Evolutionary conservation across 306 rosid species (phyloP).

Genomic region (Quillaja saponaria): DNA sequence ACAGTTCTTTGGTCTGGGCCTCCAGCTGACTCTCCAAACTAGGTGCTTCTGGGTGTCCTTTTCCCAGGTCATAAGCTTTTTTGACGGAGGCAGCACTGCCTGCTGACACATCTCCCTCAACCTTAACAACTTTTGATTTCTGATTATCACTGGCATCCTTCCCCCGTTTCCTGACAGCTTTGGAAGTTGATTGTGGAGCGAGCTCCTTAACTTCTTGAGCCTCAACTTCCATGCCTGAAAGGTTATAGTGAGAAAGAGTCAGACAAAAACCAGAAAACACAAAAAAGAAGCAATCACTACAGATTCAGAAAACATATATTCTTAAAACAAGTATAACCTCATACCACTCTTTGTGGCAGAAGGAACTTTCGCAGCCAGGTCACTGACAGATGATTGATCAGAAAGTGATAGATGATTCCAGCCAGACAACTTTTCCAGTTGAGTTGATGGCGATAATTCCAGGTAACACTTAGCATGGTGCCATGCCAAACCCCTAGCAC

Average conservation of each 20-base stretch:
- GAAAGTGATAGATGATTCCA: conserved; percentile 73
- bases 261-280: conserved; percentile 13
- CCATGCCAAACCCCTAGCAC: conserved; percentile 82
- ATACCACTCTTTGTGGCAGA: conserved; percentile 52
- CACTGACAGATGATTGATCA: conserved; percentile 69
- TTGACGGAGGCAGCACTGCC: conserved; percentile 43
- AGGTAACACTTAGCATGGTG: conserved; percentile 86
- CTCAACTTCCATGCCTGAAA: conserved; percentile 43
- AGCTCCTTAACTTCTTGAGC: conserved; percentile 47
- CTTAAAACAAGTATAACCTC: conserved; percentile 21
- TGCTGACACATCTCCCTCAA: conserved; percentile 54
- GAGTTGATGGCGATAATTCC: conserved; percentile 62
- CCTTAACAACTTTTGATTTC: conserved; percentile 68
- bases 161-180: conserved; percentile 67
- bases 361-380: conserved; percentile 47
- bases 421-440: conserved; percentile 76
- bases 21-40: conserved; percentile 59
- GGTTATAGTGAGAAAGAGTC: conserved; percentile 30
- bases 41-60: conserved; percentile 36
- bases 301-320: conserved; percentile 22
- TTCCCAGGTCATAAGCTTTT: conserved; percentile 30
- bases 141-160: conserved; percentile 44
- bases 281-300: conserved; percentile 6
- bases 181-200: conserved; percentile 43
- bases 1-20: conserved; percentile 71